Base-by-base conservation (phyloP, 495 filamentous ascomycete species). In the Niebla homalea region DNA sequence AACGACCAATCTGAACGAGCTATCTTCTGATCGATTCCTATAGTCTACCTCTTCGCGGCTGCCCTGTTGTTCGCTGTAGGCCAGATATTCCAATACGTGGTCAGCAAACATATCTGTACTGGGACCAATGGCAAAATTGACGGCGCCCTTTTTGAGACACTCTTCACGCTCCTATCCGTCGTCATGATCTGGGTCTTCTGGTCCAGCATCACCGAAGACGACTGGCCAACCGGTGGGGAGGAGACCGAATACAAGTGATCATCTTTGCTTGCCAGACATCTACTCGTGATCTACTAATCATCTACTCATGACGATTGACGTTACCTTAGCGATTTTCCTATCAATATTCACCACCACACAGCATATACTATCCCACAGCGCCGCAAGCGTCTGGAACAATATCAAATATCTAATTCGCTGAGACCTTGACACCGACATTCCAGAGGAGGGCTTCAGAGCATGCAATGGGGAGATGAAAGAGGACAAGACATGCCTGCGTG, bases 201-300 rank as follows among this genome's bases (percentile, higher is more conserved):
- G 92, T 90, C 87, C 37, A 94, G 87, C 70, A 99, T 99, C 60
- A 99, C 92, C 4, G 92, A 99, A 68, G 92, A 99, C 60, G 90
- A 96, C 69, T 99, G 92, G 92, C 88, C 92, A 1, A 76, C 78
- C 81, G 11, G 67, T 71, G 12, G 64, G 15, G 59, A 54, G 49
- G 64, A 64, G 19, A 59, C 61, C 35, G 65, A 63, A 25, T 76
- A 79, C 56, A 67, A 67, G 50, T 76, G 62, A 71, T 49, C 29
- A 32, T 32, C 29, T 7, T 11, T 11, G 29, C 29, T 32, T 11
- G 29, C 29, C 29, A 26, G 29, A 32, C 3, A 32, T 32, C 14
- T 32, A 12, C 29, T 32, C 7, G 14, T 32, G 8, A 32, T 29
- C 6, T 51, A 18, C 23, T 22, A 25, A 35, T 32, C 29, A 25